These are phyloP conservation scores for Monascus purpureus DNA, from an alignment of 495 filamentous ascomycete genomes.

Conservation along the genomic window DNA sequence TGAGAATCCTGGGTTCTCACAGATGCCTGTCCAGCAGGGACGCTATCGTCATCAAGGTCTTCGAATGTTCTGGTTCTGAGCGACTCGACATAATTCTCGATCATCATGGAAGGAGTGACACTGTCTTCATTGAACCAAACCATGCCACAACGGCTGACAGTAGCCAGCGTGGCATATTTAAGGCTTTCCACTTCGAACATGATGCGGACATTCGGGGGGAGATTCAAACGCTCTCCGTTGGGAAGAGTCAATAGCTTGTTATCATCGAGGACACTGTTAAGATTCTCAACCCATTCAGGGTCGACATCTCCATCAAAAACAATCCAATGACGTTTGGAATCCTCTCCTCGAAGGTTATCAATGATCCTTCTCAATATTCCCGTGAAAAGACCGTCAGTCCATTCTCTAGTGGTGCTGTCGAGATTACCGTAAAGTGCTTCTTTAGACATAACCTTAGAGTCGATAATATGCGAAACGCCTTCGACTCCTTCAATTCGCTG, in stretches of 20 bases:
- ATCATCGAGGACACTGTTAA: conserved; percentile 98
- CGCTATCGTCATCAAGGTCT: conserved; percentile 82
- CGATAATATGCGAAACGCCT: conserved; percentile 92
- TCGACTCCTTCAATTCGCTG: conserved; percentile 83
- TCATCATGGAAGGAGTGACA: conserved; percentile 84
- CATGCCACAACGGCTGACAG: conserved; percentile 98
- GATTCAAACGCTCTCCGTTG: conserved; percentile 90
- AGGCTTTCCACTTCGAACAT: conserved; percentile 99
- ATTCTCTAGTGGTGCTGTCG: conserved; percentile 92
- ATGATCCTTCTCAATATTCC: conserved; percentile 97
- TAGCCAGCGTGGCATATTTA: conserved; percentile 93
- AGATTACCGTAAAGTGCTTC: conserved; percentile 89
- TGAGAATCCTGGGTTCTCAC: conserved; percentile 65
- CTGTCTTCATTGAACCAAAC: conserved; percentile 99
- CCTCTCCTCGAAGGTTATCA: conserved; percentile 94
- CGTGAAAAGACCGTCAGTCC: conserved; percentile 97
- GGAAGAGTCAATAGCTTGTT: conserved; percentile 94
- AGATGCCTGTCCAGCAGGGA: conserved; percentile 64
- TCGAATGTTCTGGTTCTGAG: conserved; percentile 74
- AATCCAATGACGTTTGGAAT: conserved; percentile 95
- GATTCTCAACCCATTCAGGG: conserved; percentile 97
- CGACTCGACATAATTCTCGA: conserved; percentile 74
- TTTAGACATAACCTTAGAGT: conserved; percentile 99
- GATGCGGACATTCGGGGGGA: conserved; percentile 90
- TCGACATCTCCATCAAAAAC: conserved; percentile 98